Conservation (phyloP, 2,329 filamentous ascomycete genomes). For the Elsinoe arachidis region DNA sequence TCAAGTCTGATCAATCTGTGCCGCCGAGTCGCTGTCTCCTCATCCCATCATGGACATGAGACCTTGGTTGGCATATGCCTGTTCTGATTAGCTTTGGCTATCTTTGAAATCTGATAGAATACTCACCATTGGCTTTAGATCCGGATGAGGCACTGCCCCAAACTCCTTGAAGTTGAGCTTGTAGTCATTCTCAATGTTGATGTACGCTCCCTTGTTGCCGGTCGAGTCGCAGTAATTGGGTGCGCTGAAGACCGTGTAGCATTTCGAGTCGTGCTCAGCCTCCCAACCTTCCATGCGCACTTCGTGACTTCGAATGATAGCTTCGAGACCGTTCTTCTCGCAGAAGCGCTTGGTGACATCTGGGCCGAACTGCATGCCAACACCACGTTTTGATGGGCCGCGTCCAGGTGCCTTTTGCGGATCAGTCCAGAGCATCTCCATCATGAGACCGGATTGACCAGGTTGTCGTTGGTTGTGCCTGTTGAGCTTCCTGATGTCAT, state of each 20-base stretch:
- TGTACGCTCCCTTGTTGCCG: slow-evolving; percentile 96
- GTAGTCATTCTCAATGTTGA: slow-evolving; percentile 87
- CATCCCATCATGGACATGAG: slow-evolving; percentile 60
- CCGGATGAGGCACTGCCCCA: slow-evolving; percentile 89
- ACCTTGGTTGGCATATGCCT: slow-evolving; percentile 80
- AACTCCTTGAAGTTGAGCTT: slow-evolving; percentile 91
- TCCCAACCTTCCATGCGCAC: slow-evolving; percentile 99
- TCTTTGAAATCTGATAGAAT: background rate
- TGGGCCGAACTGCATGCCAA: slow-evolving; percentile 92
- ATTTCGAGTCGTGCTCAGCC: slow-evolving; percentile 88
- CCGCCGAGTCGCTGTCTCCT: background rate
- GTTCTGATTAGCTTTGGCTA: slow-evolving; percentile 10
- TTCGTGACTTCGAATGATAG: slow-evolving; percentile 94
- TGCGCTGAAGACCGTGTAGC: slow-evolving; percentile 97
- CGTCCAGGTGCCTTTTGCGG: slow-evolving; percentile 78
- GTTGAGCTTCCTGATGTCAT: slow-evolving; percentile 90
- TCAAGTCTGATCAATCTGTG: background rate
- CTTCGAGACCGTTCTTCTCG: slow-evolving; percentile 87
- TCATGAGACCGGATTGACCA: slow-evolving; percentile 91
- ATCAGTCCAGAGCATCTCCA: slow-evolving; percentile 99
- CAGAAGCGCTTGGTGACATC: slow-evolving; percentile 96
- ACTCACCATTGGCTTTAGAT: slow-evolving; percentile 79
- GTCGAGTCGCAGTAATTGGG: slow-evolving; percentile 97
- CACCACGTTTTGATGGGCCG: slow-evolving; percentile 90
- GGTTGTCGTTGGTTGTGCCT: slow-evolving; percentile 86